A percentile compares a stretch with the other conserved stretches of the same genome.
Evolutionary conservation across 306 rosid species (phyloP).

Genomic region (Echinosophora koreensis): DNA sequence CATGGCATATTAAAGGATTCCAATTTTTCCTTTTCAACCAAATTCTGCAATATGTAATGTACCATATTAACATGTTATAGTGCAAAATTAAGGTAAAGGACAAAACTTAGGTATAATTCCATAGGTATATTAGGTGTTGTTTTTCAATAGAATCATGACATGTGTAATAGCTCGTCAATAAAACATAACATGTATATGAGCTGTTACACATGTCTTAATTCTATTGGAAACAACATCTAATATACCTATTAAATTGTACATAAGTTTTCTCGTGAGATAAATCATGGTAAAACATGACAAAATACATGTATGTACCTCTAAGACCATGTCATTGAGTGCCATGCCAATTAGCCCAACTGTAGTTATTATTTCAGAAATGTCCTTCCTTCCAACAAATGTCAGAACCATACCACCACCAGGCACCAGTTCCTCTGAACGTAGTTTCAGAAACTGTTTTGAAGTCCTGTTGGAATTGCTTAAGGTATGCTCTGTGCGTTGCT

Average conservation of each 20-base stretch:
- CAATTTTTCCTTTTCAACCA: constrained; percentile 49
- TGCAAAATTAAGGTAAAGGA: not conserved
- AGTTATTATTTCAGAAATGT: constrained; percentile 25
- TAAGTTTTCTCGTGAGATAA: not conserved
- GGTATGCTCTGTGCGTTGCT: constrained; percentile 45
- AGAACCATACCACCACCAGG: constrained; percentile 57
- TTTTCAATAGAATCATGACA: too few relatives aligned
- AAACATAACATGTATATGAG: too few relatives aligned
- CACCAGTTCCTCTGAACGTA: constrained; percentile 60
- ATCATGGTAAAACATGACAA: not conserved
- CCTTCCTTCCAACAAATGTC: constrained; percentile 47
- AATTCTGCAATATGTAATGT: constrained; percentile 1
- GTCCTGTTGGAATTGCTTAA: constrained; percentile 55
- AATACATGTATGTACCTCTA: constrained; percentile 46
- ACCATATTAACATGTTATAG: not conserved
- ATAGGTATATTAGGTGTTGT: too few relatives aligned
- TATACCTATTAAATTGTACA: too few relatives aligned
- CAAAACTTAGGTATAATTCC: too few relatives aligned
- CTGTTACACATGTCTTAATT: too few relatives aligned
- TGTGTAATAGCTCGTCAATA: too few relatives aligned
- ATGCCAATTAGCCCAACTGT: constrained; percentile 49
- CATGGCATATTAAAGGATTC: constrained; percentile 54
- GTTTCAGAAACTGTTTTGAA: constrained; percentile 49
- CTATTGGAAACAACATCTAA: too few relatives aligned
- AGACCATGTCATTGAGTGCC: constrained; percentile 60